phyloP scores from a whole-genome alignment of 805 yeast species.

The Suhomyces sp. region DNA sequence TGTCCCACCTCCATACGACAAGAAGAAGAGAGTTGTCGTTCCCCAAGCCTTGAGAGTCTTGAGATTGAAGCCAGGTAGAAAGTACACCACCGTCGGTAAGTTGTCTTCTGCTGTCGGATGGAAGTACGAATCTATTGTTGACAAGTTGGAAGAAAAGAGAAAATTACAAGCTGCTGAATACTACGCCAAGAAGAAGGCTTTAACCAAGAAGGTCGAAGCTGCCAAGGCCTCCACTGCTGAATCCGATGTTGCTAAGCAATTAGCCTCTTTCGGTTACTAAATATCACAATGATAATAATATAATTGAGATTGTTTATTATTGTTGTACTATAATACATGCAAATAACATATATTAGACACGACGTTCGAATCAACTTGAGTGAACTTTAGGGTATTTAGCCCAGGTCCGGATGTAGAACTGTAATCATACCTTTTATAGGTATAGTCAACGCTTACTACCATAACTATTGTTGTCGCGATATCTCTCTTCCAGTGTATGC shows the following conservation, averaged over 20 bases:
- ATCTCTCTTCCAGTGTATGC: too few species aligned
- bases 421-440: too few species aligned
- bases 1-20: conserved; percentile 99
- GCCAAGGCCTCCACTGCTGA: conserved; percentile 87
- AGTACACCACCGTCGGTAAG: conserved; percentile 98
- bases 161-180: conserved; percentile 98
- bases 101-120: conserved; percentile 97
- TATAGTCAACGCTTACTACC: too few species aligned
- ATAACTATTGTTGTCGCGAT: too few species aligned
- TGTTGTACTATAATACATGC: conserved; percentile 8
- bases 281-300: conserved; percentile 5
- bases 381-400: too few species aligned
- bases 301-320: conserved; percentile 7
- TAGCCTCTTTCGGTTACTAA: conserved; percentile 98
- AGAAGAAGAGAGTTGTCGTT: conserved; percentile 99
- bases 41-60: conserved; percentile 99
- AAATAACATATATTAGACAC: conserved; percentile 5
- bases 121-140: conserved; percentile 98
- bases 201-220: conserved; percentile 84
- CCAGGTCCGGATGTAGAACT: too few species aligned
- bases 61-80: conserved; percentile 99
- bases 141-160: conserved; percentile 98
- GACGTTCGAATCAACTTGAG: too few species aligned
- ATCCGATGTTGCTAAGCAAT: conserved; percentile 87
- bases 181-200: conserved; percentile 98